A percentile compares a stretch with the other conserved stretches of the same genome.
These are phyloP conservation scores for Botrytis tulipae DNA, from an alignment of 2,329 filamentous ascomycete species.

Conservation along the genomic window DNA sequence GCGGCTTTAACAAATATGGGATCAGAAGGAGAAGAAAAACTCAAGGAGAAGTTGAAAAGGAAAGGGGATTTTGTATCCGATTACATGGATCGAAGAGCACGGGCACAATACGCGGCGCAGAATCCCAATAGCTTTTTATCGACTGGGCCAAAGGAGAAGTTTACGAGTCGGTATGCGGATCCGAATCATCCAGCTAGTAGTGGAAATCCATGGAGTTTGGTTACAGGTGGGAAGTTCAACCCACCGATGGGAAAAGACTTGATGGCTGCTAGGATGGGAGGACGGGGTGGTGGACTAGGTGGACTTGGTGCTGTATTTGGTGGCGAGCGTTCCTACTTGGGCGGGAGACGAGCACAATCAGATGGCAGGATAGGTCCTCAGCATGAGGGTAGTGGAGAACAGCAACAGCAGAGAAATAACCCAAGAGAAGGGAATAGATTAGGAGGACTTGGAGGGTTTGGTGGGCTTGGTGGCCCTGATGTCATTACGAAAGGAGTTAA, in stretches of 20 bases:
- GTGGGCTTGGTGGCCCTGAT: not conserved
- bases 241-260: not conserved
- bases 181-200: slow-evolving; percentile 51
- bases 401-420: not conserved
- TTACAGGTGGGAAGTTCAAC: slow-evolving; percentile 44
- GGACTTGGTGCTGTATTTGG: not conserved
- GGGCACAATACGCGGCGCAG: slow-evolving; percentile 39
- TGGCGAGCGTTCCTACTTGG: not conserved
- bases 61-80: slow-evolving; percentile 39
- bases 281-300: not conserved
- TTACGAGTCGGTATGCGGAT: slow-evolving; percentile 49
- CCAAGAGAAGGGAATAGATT: not conserved
- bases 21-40: slow-evolving; percentile 30
- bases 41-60: slow-evolving; percentile 37
- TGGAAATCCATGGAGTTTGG: slow-evolving; percentile 46
- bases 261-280: not conserved
- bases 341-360: not conserved
- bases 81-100: slow-evolving; percentile 37
- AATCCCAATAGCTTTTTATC: slow-evolving; percentile 44
- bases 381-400: not conserved
- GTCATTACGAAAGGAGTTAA: not conserved
- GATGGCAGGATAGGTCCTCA: not conserved
- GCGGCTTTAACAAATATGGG: not conserved
- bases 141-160: slow-evolving; percentile 39
- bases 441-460: not conserved